A percentile compares a stretch with the other conserved stretches of the same genome.
These are phyloP conservation scores for Knufia petricola DNA, from an alignment of 2,329 filamentous ascomycete genomes.

Conservation along the genomic window DNA sequence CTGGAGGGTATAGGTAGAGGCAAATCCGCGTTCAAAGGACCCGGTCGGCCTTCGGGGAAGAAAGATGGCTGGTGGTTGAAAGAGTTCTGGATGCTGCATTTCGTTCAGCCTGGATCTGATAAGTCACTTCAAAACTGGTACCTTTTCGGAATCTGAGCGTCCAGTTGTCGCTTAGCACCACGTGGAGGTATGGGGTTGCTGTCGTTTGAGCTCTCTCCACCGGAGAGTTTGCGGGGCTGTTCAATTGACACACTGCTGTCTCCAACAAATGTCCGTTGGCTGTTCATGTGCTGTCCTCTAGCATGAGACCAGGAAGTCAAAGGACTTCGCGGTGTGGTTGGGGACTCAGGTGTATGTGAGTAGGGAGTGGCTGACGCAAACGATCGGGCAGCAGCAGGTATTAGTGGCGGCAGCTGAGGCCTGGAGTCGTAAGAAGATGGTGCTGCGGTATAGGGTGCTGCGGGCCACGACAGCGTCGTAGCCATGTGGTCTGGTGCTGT, in stretches of 20 bases:
- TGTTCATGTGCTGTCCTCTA: neutral
- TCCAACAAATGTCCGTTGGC: neutral
- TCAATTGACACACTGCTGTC: neutral
- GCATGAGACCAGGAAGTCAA: neutral
- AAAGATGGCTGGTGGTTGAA: neutral
- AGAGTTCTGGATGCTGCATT: neutral
- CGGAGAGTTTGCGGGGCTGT: neutral
- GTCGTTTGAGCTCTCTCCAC: neutral
- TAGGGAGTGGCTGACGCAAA: neutral
- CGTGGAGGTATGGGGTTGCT: neutral
- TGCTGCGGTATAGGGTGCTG: neutral
- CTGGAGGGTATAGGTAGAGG: neutral
- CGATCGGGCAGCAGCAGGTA: neutral
- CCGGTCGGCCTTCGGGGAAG: neutral
- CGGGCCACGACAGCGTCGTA: neutral
- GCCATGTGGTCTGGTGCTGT: neutral
- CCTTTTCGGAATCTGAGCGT: no score
- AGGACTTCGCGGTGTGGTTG: neutral
- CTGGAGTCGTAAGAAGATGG: neutral
- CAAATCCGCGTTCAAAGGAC: neutral
- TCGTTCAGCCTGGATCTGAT: no score
- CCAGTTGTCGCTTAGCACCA: neutral
- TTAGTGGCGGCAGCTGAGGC: conserved; percentile 1
- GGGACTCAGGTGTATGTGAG: neutral
- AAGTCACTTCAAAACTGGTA: no score